Evolutionary conservation across 352 stramenopile species (phyloP).

Genomic region (Phytophthora pseudosyringae): DNA sequence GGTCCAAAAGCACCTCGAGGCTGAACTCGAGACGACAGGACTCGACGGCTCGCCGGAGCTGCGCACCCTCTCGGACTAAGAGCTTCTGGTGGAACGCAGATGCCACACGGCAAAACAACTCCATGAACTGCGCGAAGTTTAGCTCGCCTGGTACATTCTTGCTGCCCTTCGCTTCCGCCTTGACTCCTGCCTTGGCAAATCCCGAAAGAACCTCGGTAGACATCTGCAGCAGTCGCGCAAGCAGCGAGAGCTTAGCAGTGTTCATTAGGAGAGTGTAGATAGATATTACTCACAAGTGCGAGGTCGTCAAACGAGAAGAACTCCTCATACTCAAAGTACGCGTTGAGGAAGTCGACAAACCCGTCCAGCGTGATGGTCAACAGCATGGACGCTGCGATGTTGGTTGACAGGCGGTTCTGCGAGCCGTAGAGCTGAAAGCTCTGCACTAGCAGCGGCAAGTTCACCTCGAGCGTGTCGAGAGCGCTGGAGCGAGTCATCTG

Average conservation of each 20-base stretch:
- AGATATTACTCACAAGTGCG: constrained; percentile 34
- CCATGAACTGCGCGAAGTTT: constrained; percentile 68
- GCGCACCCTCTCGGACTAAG: constrained; percentile 52
- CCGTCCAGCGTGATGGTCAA: constrained; percentile 64
- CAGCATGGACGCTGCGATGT: constrained; percentile 8
- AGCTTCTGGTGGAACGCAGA: constrained; percentile 56
- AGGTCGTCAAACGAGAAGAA: constrained; percentile 64
- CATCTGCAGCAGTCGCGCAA: constrained; percentile 17
- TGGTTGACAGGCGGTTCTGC: constrained; percentile 26
- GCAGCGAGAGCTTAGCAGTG: not conserved
- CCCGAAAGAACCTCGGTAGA: constrained; percentile 7
- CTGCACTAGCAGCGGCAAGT: constrained; percentile 52
- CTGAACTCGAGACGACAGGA: constrained; percentile 71
- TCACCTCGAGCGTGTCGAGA: constrained; percentile 55
- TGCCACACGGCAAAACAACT: constrained; percentile 69
- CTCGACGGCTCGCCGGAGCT: constrained; percentile 60
- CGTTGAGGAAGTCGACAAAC: constrained; percentile 82
- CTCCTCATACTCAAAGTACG: constrained; percentile 81
- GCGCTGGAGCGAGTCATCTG: constrained; percentile 57
- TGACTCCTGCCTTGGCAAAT: constrained; percentile 4
- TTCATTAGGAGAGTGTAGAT: not conserved
- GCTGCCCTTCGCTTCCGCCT: constrained; percentile 16
- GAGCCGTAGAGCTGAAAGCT: constrained; percentile 70
- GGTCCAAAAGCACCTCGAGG: constrained; percentile 59
- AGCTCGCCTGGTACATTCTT: constrained; percentile 26